phyloP scores from a whole-genome alignment of 805 yeast species.

The Komagataella kurtzmanii region DNA sequence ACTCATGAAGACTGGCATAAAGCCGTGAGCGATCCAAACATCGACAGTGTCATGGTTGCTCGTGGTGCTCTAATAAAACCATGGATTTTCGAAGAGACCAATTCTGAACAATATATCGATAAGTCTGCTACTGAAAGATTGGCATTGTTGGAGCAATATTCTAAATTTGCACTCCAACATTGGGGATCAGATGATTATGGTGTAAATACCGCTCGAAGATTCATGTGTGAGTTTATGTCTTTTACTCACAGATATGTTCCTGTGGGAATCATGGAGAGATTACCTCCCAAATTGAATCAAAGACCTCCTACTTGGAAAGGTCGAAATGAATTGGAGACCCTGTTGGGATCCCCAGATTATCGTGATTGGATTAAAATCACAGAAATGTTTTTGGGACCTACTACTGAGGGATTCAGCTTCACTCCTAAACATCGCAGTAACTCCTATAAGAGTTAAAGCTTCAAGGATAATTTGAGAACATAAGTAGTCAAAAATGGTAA shows the following conservation, averaged over 20 bases:
- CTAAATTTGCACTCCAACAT: slow-evolving; percentile 78
- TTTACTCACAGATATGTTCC: slow-evolving; percentile 94
- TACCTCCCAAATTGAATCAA: slow-evolving; percentile 83
- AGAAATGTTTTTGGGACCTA: slow-evolving; percentile 90
- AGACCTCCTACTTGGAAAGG: slow-evolving; percentile 93
- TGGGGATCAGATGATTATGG: slow-evolving; percentile 99
- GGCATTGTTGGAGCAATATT: slow-evolving; percentile 54
- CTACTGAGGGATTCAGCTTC: slow-evolving; percentile 60
- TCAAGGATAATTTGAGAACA: slow-evolving; percentile 37
- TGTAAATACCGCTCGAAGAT: slow-evolving; percentile 74
- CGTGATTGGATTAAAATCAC: slow-evolving; percentile 93
- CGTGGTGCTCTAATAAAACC: slow-evolving; percentile 97
- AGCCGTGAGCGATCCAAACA: slow-evolving; percentile 48
- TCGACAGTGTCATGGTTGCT: slow-evolving; percentile 95
- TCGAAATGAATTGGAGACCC: slow-evolving; percentile 82
- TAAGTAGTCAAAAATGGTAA: slow-evolving; percentile 69
- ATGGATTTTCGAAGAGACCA: slow-evolving; percentile 96
- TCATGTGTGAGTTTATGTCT: slow-evolving; percentile 85
- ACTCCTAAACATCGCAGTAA: slow-evolving; percentile 94
- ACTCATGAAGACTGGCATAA: slow-evolving; percentile 81
- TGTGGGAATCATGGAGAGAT: slow-evolving; percentile 76
- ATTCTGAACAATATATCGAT: slow-evolving; percentile 78
- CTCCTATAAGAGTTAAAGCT: slow-evolving; percentile 35
- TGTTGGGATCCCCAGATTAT: slow-evolving; percentile 74
- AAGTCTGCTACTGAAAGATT: slow-evolving; percentile 85